Evolutionary conservation across 768 basidiomycete genomes (phyloP).

Genomic region (Pleurotus salmoneostramineus): DNA sequence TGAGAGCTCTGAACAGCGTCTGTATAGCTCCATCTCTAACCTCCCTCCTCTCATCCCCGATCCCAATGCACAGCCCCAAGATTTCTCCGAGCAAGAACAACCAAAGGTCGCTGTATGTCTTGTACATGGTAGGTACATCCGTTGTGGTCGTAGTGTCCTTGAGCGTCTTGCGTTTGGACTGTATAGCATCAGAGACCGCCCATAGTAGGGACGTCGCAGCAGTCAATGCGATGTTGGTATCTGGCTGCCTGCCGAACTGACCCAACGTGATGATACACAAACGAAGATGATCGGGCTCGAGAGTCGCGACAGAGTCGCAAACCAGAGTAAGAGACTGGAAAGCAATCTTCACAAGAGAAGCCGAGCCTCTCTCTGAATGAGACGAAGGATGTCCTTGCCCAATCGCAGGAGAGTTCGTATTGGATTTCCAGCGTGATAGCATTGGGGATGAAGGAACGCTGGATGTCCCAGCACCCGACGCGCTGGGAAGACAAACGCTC

Average conservation of each 20-base stretch:
- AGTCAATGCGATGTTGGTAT: slow-evolving; percentile 95
- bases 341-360: slow-evolving; percentile 80
- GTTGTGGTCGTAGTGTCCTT: slow-evolving; percentile 51
- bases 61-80: slow-evolving; percentile 62
- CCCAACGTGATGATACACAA: slow-evolving; percentile 89
- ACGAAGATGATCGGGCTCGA: slow-evolving; percentile 78
- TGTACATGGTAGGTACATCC: slow-evolving; percentile 19
- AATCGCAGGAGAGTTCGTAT: slow-evolving; percentile 26
- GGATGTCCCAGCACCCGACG: slow-evolving; percentile 30
- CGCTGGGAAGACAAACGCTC: slow-evolving; percentile 71
- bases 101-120: slow-evolving; percentile 68
- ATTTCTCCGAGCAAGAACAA: slow-evolving; percentile 86
- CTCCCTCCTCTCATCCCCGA: slow-evolving; percentile 69
- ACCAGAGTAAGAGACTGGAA: slow-evolving; percentile 94
- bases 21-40: slow-evolving; percentile 93
- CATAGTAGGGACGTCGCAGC: slow-evolving; percentile 91
- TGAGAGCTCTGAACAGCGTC: slow-evolving; percentile 90
- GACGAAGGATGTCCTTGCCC: slow-evolving; percentile 45
- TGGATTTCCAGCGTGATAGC: slow-evolving; percentile 29
- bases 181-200: slow-evolving; percentile 95
- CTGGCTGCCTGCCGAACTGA: slow-evolving; percentile 87
- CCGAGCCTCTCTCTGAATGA: slow-evolving; percentile 60
- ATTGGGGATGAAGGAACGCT: slow-evolving; percentile 35
- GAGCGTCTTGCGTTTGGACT: slow-evolving; percentile 62
- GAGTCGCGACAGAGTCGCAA: slow-evolving; percentile 84